These are phyloP conservation scores for Neodidymelliopsis sp. DNA, from an alignment of 2,329 filamentous ascomycete species.

Conservation along the genomic window DNA sequence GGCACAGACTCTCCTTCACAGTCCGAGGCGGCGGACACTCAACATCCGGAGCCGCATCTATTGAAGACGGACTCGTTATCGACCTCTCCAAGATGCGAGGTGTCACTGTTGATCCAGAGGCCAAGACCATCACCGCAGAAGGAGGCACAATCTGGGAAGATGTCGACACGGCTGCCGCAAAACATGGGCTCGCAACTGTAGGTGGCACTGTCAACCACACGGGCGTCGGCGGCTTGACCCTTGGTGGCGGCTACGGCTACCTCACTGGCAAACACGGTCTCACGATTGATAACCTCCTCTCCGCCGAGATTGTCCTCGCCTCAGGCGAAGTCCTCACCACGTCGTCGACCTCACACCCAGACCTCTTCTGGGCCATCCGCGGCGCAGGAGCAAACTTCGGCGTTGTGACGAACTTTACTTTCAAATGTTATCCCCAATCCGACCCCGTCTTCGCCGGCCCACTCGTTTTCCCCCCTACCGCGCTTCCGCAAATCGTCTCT, in stretches of 20 bases:
- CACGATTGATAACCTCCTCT: constrained; percentile 55
- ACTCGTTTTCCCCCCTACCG: constrained; percentile 43
- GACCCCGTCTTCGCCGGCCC: constrained; percentile 47
- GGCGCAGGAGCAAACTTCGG: constrained; percentile 50
- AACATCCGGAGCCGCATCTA: constrained; percentile 60
- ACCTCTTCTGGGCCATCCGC: constrained; percentile 52
- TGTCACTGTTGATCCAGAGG: constrained; percentile 57
- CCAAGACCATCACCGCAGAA: constrained; percentile 57
- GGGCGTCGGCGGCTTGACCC: constrained; percentile 64
- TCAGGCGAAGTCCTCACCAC: constrained; percentile 47
- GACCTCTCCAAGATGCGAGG: constrained; percentile 61
- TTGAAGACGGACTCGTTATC: constrained; percentile 62
- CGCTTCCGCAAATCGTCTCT: constrained; percentile 34
- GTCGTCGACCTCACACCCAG: constrained; percentile 30
- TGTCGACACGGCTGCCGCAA: constrained; percentile 60
- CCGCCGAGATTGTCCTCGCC: constrained; percentile 44
- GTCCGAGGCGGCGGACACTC: constrained; percentile 66
- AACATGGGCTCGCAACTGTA: constrained; percentile 64
- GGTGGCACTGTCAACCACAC: constrained; percentile 70
- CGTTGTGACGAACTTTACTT: constrained; percentile 53
- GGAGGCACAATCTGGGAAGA: constrained; percentile 64
- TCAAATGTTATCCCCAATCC: constrained; percentile 42
- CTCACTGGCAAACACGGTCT: constrained; percentile 64
- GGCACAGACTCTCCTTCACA: constrained; percentile 55
- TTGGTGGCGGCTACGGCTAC: constrained; percentile 66